Evolutionary conservation across 2,329 filamentous ascomycete species (phyloP), one percentile per base, ranked within the genome.

Genomic region (Curvularia spicifera): DNA sequence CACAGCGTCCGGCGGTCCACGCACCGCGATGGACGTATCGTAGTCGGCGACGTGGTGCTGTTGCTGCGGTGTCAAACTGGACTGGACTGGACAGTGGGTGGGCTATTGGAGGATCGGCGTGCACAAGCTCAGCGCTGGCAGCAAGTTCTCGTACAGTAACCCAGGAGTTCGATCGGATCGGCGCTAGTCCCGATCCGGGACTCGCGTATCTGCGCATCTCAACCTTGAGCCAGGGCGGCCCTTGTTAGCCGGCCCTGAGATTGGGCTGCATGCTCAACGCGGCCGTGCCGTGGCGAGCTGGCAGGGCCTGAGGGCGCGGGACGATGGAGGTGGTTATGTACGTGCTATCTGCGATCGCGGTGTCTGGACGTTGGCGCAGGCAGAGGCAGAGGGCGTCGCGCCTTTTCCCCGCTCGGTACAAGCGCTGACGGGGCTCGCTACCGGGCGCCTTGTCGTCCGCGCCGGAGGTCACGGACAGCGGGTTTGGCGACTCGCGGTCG

Each of bases 181-280:
- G 31, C 7, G 53, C 63, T 63, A 65, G 22, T 10, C 60, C 56
- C 26, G 47, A 60, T 59, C 15, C 15, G 33, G 18, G 18, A 6
- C 39, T 65, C 63, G 63, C 63, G 55, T 65, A 65, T 65, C 63
- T 65, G 37, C 18, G 24, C 24, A 22, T 29, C 44, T 43, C 13
- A 13, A 12, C 20, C 3, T 24, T 13, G 28, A 7, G 26, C 42
- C 40, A 49, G 52, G 52, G 46, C 35, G 2, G 45, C 35, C 60
- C 57, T 57, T 46, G 60, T 49, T n/a, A 4, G 50, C 29, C 29
- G 28, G 24, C 33, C 33, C 47, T n/a, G 52, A 48, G 45, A 49
- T 50, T 59, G 40, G 57, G 54, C 33, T 54, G 52, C 56, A 43
- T 42, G 18, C 20, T 49, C 44, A 15, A 51, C 51, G 47, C 31